Conservation (phyloP, 768 basidiomycete species). For the Phlebiopsis gigantea region DNA sequence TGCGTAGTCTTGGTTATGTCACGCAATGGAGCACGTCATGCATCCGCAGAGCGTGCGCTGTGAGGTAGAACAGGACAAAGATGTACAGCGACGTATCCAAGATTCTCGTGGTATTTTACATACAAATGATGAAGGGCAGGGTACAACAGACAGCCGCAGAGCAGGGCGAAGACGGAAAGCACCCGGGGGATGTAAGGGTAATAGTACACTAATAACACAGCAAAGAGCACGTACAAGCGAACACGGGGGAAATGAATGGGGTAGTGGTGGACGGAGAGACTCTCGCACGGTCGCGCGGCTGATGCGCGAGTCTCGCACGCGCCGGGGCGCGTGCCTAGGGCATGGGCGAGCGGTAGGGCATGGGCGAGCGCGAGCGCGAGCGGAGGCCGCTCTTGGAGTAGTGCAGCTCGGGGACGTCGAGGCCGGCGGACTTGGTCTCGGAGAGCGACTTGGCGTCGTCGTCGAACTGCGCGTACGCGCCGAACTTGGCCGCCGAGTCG, state of each 20-base stretch:
- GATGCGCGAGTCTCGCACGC: neutral
- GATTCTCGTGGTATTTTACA: neutral
- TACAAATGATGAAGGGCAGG: neutral
- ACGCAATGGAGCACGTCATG: neutral
- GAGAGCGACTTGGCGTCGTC: conserved; percentile 2
- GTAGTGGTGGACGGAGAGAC: neutral
- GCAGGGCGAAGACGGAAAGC: neutral
- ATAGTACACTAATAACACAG: neutral
- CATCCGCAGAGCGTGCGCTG: neutral
- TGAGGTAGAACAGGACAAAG: neutral
- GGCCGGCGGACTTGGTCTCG: neutral
- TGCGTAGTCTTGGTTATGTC: no score
- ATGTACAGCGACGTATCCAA: neutral
- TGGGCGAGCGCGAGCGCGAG: conserved; percentile 9
- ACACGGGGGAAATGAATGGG: neutral
- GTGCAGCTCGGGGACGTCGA: neutral
- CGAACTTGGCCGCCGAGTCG: neutral
- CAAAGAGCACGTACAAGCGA: neutral
- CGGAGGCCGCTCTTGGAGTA: conserved; percentile 6
- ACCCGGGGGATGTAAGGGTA: neutral
- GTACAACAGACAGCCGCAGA: neutral
- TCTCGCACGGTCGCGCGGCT: no score
- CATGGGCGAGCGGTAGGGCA: conserved; percentile 6
- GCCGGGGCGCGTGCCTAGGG: neutral
- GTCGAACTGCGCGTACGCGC: conserved; percentile 7